Base-by-base conservation (phyloP, 2,329 filamentous ascomycete genomes). In the Paramyrothecium roridum region DNA sequence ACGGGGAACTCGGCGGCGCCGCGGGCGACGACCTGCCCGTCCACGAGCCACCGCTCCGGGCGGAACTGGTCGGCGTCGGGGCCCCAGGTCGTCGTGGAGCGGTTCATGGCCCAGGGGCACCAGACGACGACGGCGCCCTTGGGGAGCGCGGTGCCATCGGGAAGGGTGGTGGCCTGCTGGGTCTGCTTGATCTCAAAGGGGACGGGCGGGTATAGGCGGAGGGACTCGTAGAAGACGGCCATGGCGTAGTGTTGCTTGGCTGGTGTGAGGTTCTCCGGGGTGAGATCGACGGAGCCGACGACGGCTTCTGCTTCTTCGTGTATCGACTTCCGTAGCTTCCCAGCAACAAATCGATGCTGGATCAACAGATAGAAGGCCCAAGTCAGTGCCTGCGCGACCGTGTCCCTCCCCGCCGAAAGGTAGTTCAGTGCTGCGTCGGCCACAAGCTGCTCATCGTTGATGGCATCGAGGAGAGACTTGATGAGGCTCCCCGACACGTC, bases 391-490 rank as follows among this genome's bases (percentile, higher is more conserved):
- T 88, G 85, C 0, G 84, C 85, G 8, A 84, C 85, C 0, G 85
- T 88, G 63, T 88, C 85, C 55, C 84, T 75, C 17, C 84, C 82
- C 0, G 85, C 85, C 1, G 84, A 87, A 11, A 88, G 79, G 62
- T 86, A 88, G 61, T 87, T 88, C 13, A 88, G 71, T 0, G 85
- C 85, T 3, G 85, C 81, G 65, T 88, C 85, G 10, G 84, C 82
- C 8, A 87, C 84, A 1, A 67, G 70, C n/a, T 77, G 66, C 26
- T 80, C 75, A 54, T 85, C 76, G 1, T 73, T 73, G 34, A 88
- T 79, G 1, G 79, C 71, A 50, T 85, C 80, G 1, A 88, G 73
- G 1, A 88, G 68, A 1, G 83, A 85, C 53, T 85, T 79, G 54
- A 88, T 83, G 37, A 88, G 68, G 52, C 77, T 84, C 8, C 82